phyloP scores from a whole-genome alignment of 768 basidiomycete genomes.

The Coprinopsis cinerea region DNA sequence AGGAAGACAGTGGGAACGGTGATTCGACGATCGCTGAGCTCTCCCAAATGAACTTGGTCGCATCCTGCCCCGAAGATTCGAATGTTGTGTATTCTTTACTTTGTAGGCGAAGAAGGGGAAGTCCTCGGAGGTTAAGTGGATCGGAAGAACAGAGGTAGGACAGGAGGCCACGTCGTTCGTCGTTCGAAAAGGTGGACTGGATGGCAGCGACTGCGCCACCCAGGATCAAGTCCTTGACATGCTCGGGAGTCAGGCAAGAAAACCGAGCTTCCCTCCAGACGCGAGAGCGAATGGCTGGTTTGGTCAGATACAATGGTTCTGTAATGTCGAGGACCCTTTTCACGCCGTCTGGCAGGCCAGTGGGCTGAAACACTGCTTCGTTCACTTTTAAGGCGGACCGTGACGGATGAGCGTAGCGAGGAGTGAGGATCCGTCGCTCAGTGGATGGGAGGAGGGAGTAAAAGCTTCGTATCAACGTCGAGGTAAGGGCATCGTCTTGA shows the following conservation, averaged over 20 bases:
- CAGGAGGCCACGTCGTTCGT: neutral
- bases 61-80: conserved; percentile 17
- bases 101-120: conserved; percentile 2
- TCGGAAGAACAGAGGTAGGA: neutral
- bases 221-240: neutral
- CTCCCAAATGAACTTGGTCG: neutral
- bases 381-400: too few relatives aligned
- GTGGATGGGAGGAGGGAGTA: neutral
- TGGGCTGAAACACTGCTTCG: neutral
- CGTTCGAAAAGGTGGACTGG: too few relatives aligned
- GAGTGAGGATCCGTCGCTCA: neutral
- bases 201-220: too few relatives aligned
- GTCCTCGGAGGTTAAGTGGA: neutral
- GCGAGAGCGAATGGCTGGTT: neutral
- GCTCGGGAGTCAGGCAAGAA: neutral
- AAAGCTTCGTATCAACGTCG: neutral
- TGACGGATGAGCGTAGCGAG: neutral
- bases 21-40: neutral
- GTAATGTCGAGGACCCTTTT: neutral
- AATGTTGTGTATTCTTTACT: conserved; percentile 1
- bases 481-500: conserved; percentile 8
- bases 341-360: neutral
- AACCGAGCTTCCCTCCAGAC: neutral
- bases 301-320: neutral
- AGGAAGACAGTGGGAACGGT: neutral